These are phyloP conservation scores for Ceratocystis eucalypticola DNA, from an alignment of 2,329 filamentous ascomycete species.

Conservation along the genomic window DNA sequence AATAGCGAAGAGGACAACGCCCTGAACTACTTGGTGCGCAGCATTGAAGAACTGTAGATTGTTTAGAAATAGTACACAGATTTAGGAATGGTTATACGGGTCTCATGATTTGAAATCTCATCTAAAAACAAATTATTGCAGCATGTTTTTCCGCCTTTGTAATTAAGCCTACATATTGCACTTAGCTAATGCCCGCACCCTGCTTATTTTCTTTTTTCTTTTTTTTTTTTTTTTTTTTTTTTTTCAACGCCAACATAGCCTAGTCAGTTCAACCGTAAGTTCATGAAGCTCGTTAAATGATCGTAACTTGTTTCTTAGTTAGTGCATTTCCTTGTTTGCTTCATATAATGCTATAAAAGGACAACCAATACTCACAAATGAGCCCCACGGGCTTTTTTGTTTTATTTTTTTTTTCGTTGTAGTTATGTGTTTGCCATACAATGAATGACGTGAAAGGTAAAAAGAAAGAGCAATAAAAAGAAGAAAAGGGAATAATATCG, in stretches of 20 bases:
- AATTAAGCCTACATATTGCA: background rate
- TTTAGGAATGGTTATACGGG: background rate
- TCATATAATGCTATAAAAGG: background rate
- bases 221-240: background rate
- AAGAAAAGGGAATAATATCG: background rate
- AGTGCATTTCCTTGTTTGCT: background rate
- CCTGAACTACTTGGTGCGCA: slow-evolving; percentile 39
- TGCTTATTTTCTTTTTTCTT: background rate
- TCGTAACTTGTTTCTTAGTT: background rate
- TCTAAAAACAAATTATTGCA: background rate
- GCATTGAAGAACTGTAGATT: slow-evolving; percentile 45
- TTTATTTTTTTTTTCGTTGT: background rate
- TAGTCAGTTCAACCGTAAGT: background rate
- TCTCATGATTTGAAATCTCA: background rate
- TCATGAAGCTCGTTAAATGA: slow-evolving; percentile 4
- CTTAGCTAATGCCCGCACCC: background rate
- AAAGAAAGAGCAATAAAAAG: background rate
- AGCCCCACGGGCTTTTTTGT: background rate
- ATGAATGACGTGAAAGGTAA: background rate
- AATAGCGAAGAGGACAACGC: slow-evolving; percentile 26
- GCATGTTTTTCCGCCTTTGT: background rate
- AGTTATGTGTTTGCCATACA: background rate
- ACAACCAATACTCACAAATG: background rate
- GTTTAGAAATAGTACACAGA: background rate
- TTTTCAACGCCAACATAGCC: background rate